Evolutionary conservation across 2,329 filamentous ascomycete genomes (phyloP), one percentile per base, ranked within the genome.

Genomic region (Ascochyta koolunga): DNA sequence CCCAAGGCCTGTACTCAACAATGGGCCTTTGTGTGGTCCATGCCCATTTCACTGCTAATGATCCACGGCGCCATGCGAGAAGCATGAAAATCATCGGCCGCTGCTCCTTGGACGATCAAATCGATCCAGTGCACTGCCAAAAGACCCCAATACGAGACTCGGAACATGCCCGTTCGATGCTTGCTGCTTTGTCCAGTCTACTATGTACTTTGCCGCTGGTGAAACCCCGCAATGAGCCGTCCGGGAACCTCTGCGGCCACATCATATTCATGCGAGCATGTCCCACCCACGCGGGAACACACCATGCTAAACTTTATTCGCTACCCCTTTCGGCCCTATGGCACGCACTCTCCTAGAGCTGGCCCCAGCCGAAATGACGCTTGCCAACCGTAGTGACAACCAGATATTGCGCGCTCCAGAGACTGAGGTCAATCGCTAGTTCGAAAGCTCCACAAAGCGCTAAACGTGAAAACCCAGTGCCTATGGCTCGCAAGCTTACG

Each of bases 351-450:
- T 36, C 15, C 41, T 46, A 73, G 5, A 73, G 60, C n/a, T 47
- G 43, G 4, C 72, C 72, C 73, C 73, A 76, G n/a, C 64, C 61
- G 57, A 74, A 75, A 6, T 60, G 40, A 11, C 41, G 61, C 46
- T 67, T 64, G 19, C 73, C 73, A 22, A 69, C 38, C 19, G 56
- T 63, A 2, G 67, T 66, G 5, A 73, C 63, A 2, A 59, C 60
- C n/a, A 64, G 37, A 45, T 70, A 74, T 41, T 75, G 69, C 39
- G 60, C 48, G n/a, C 67, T 64, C 72, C 72, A 76, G 6, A 75
- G 43, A 10, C 57, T 52, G 5, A 76, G 61, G 40, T 75, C 72
- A 32, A 75, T 60, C n/a, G 60, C 59, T 7, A 75, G 21, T 31
- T 74, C 71, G 10, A 72, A 35, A 15, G 55, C 62, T 48, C 66